These are phyloP conservation scores for Jatropha curcas DNA, from an alignment of 345 rosid genomes.

Conservation along the genomic window DNA sequence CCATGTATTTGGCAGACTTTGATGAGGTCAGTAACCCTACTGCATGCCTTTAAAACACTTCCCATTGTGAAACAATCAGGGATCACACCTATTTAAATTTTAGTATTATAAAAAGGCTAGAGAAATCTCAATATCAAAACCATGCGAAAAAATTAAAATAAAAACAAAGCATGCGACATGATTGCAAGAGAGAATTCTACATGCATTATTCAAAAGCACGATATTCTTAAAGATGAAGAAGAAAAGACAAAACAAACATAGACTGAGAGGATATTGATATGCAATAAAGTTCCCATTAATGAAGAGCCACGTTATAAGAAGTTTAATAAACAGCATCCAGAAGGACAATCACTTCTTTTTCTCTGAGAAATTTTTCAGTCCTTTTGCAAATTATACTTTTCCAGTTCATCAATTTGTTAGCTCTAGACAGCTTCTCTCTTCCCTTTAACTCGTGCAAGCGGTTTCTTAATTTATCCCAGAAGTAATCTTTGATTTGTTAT, in stretches of 20 bases:
- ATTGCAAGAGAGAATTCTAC: not conserved
- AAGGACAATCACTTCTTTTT: too few species aligned
- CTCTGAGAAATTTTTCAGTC: too few species aligned
- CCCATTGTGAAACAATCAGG: slow-evolving; percentile 73
- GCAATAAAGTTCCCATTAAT: not conserved
- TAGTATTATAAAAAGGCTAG: slow-evolving; percentile 10
- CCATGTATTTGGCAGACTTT: slow-evolving; percentile 56
- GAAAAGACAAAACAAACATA: not conserved
- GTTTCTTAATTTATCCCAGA: not conserved
- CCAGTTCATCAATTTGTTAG: not conserved
- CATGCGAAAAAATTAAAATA: too few species aligned
- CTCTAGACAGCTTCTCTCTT: not conserved
- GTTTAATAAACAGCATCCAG: not conserved
- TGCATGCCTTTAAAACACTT: slow-evolving; percentile 58
- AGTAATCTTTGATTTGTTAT: not conserved
- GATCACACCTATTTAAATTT: slow-evolving; percentile 41
- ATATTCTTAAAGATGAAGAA: not conserved
- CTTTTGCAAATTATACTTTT: not conserved
- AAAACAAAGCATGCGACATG: not conserved
- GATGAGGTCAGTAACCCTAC: slow-evolving; percentile 30
- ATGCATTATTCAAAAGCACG: not conserved
- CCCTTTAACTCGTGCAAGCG: not conserved
- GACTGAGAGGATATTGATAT: not conserved
- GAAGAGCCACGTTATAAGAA: not conserved
- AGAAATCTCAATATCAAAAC: not conserved